Evolutionary conservation across 257 asterid genomes (phyloP).

Genomic region (Coffea eugenioides): DNA sequence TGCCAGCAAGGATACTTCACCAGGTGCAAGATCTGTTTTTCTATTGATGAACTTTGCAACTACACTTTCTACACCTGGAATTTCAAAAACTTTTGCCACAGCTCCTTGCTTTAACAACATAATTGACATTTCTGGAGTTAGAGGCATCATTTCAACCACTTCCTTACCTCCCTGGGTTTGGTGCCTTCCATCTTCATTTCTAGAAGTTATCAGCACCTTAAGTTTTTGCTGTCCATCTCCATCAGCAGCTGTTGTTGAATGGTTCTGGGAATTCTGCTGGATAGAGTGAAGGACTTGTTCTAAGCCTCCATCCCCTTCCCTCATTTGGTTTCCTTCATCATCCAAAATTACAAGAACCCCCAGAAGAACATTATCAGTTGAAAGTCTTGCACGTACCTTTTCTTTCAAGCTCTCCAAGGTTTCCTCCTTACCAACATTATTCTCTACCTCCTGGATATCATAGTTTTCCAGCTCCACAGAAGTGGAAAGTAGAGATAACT

Average conservation of each 20-base stretch:
- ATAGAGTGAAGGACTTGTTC: background rate
- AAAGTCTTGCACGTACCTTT: background rate
- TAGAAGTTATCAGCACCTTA: slow-evolving; percentile 17
- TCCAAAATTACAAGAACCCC: slow-evolving; percentile 19
- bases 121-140: background rate
- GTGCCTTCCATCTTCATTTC: background rate
- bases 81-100: background rate
- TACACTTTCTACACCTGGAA: background rate
- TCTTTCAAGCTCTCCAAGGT: slow-evolving; percentile 5
- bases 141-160: background rate
- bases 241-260: background rate
- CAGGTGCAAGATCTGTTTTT: slow-evolving; percentile 1
- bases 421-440: background rate
- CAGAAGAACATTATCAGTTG: background rate
- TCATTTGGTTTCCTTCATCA: slow-evolving; percentile 13
- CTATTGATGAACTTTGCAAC: slow-evolving; percentile 5
- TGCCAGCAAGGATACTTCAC: slow-evolving; percentile 6
- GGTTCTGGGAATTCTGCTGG: background rate
- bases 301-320: background rate
- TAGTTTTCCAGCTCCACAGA: slow-evolving; percentile 10
- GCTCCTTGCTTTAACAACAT: slow-evolving; percentile 6
- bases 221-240: background rate
- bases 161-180: background rate
- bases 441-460: background rate
- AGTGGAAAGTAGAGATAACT: slow-evolving; percentile 13